Conservation (phyloP, 2,329 filamentous ascomycete species). For the Pseudogymnoascus sp. region DNA sequence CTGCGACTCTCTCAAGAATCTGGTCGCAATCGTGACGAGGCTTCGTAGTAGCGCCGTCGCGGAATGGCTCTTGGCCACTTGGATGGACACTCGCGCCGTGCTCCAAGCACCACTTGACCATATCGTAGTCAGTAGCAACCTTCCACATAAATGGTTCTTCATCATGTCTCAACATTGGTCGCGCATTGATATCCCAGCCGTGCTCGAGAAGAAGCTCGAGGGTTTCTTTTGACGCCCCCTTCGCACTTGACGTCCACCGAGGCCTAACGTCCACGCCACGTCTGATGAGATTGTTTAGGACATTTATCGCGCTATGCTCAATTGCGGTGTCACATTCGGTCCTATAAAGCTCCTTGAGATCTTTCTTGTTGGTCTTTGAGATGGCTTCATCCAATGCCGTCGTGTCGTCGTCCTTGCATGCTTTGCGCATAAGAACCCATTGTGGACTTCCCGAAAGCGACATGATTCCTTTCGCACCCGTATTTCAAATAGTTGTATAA, state of each 20-base stretch:
- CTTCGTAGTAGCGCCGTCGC: neutral
- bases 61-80: neutral
- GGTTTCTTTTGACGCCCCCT: conserved; percentile 1
- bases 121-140: conserved; percentile 3
- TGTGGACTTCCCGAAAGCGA: neutral
- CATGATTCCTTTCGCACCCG: neutral
- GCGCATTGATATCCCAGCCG: conserved; percentile 13
- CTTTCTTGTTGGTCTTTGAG: neutral
- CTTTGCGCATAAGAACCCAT: neutral
- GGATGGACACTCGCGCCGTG: conserved; percentile 10
- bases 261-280: conserved; percentile 2
- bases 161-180: neutral
- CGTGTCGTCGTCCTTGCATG: conserved; percentile 9
- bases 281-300: conserved; percentile 7
- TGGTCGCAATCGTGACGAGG: neutral
- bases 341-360: neutral
- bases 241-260: neutral
- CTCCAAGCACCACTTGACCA: conserved; percentile 11
- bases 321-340: neutral
- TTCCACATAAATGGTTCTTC: conserved; percentile 11
- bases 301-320: neutral
- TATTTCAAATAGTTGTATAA: neutral
- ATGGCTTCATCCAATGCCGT: neutral
- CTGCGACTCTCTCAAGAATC: conserved; percentile 5
- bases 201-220: conserved; percentile 13